Conservation (phyloP, 2,329 filamentous ascomycete species). For the Neonectria faginata region DNA sequence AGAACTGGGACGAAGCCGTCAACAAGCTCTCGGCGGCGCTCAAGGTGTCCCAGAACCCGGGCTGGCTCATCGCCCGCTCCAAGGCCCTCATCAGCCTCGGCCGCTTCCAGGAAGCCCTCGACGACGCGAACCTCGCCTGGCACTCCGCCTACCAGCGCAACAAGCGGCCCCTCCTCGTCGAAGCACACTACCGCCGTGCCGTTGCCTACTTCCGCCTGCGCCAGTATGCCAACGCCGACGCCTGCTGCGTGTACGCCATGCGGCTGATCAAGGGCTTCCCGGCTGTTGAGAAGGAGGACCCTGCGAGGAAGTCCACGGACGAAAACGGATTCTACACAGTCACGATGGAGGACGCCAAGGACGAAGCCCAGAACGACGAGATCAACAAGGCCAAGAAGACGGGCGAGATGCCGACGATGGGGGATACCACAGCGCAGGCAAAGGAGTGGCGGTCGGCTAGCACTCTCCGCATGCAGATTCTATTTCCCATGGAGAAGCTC, state of each 20-base stretch:
- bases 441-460: slow-evolving; percentile 56
- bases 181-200: slow-evolving; percentile 85
- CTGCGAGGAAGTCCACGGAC: slow-evolving; percentile 51
- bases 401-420: slow-evolving; percentile 12
- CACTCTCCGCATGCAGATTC: slow-evolving; percentile 60
- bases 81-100: slow-evolving; percentile 78
- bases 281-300: slow-evolving; percentile 50
- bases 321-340: slow-evolving; percentile 61
- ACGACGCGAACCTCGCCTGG: slow-evolving; percentile 76
- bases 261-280: slow-evolving; percentile 50
- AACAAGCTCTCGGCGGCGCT: slow-evolving; percentile 76
- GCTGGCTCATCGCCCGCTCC: slow-evolving; percentile 85
- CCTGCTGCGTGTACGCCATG: slow-evolving; percentile 73
- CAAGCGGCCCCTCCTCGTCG: slow-evolving; percentile 79
- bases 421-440: slow-evolving; percentile 23
- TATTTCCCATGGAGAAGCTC: slow-evolving; percentile 58
- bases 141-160: slow-evolving; percentile 73
- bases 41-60: slow-evolving; percentile 72
- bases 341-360: slow-evolving; percentile 48
- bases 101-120: slow-evolving; percentile 72
- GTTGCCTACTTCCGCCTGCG: slow-evolving; percentile 78
- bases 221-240: slow-evolving; percentile 79
- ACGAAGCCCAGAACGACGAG: slow-evolving; percentile 48
- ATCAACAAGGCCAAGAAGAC: slow-evolving; percentile 41
- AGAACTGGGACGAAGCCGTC: slow-evolving; percentile 76